Conservation (phyloP, 78 protist species). For the Goniomonas avonlea region DNA sequence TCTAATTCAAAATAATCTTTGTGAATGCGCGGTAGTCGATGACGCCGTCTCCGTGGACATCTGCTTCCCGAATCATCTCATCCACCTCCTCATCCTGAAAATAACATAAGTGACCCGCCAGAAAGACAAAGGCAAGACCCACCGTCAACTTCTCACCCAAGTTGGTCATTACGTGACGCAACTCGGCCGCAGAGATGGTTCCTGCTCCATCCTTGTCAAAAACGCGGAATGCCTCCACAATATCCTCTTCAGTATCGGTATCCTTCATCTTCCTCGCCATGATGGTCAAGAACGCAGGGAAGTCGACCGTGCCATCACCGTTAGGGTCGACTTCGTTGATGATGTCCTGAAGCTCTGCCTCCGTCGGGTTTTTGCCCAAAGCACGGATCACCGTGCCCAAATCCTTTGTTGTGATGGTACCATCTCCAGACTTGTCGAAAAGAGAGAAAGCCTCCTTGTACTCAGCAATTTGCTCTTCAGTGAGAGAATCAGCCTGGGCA, state of each 20-base stretch:
- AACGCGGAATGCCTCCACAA: constrained; percentile 49
- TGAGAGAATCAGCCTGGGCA: constrained; percentile 26
- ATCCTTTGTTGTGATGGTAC: constrained; percentile 46
- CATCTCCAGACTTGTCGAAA: constrained; percentile 63
- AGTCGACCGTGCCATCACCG: constrained; percentile 52
- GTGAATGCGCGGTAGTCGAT: constrained; percentile 94
- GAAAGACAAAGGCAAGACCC: too few relatives aligned
- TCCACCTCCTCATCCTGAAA: constrained; percentile 46
- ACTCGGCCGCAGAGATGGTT: constrained; percentile 94
- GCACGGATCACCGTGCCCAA: constrained; percentile 39
- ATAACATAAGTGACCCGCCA: too few relatives aligned
- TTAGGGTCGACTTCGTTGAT: constrained; percentile 53
- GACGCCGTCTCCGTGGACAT: constrained; percentile 91
- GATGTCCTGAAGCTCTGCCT: constrained; percentile 47
- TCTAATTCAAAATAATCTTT: constrained; percentile 69
- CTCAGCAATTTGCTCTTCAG: constrained; percentile 64
- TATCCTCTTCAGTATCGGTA: constrained; percentile 38
- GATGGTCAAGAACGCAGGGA: constrained; percentile 51
- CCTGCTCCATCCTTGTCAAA: constrained; percentile 70
- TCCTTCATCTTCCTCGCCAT: constrained; percentile 46
- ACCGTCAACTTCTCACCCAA: constrained; percentile 92
- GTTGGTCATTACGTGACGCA: constrained; percentile 86
- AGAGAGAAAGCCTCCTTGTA: constrained; percentile 71
- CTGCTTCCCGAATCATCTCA: constrained; percentile 94
- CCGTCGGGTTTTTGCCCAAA: constrained; percentile 52